phyloP scores from a whole-genome alignment of 305 asterid genomes.

The Fraxinus floribunda region DNA sequence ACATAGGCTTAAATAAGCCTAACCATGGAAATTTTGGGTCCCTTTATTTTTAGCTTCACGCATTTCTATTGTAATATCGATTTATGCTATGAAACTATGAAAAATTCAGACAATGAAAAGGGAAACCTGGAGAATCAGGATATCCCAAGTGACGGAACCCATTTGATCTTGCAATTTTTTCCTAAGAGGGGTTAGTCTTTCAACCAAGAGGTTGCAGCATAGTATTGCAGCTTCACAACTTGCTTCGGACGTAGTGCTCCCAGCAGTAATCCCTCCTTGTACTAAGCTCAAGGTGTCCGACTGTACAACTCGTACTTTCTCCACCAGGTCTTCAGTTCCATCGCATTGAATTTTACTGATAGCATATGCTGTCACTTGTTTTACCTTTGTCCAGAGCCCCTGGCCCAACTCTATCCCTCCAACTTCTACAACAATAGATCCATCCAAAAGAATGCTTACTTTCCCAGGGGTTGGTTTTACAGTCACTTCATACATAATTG shows the following conservation, averaged over 20 bases:
- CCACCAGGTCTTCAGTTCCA: conserved; percentile 49
- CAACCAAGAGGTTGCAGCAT: conserved; percentile 65
- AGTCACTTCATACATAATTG: conserved; percentile 43
- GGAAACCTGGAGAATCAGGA: conserved; percentile 57
- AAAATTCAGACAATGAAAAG: not conserved
- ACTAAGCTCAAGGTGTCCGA: conserved; percentile 71
- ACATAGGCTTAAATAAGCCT: not conserved
- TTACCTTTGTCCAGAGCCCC: conserved; percentile 85
- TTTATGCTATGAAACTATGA: not conserved
- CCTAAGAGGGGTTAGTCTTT: conserved; percentile 53
- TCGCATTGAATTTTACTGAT: conserved; percentile 48
- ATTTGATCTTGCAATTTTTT: conserved; percentile 45
- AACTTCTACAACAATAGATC: conserved; percentile 71
- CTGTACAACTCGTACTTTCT: conserved; percentile 67
- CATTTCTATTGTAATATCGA: not conserved
- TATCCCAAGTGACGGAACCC: conserved; percentile 56
- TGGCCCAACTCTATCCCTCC: conserved; percentile 82
- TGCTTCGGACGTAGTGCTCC: conserved; percentile 81
- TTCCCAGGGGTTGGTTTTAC: conserved; percentile 59
- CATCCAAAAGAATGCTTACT: conserved; percentile 74
- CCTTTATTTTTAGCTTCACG: not conserved
- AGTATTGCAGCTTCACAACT: conserved; percentile 79
- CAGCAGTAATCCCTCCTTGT: conserved; percentile 76
- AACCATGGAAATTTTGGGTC: not conserved
- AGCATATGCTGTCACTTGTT: conserved; percentile 63